Conservation (phyloP, 2,329 filamentous ascomycete species). For the Aureobasidium lini region DNA sequence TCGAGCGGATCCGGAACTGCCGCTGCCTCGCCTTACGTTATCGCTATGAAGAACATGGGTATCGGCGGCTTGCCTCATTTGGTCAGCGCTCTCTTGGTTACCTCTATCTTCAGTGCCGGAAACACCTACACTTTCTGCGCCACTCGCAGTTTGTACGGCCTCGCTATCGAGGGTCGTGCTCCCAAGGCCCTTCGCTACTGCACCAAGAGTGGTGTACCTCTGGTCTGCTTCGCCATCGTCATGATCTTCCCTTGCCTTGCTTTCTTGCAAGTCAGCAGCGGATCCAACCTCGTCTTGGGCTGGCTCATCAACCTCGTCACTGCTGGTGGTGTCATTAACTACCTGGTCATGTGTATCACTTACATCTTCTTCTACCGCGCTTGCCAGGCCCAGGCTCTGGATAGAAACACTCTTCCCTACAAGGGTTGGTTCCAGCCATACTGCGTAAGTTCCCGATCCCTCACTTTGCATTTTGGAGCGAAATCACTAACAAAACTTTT, state of each 20-base stretch:
- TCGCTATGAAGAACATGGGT: constrained; percentile 39
- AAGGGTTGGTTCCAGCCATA: constrained; percentile 49
- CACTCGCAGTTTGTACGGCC: constrained; percentile 46
- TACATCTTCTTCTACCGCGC: constrained; percentile 54
- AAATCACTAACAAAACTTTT: constrained; percentile 35
- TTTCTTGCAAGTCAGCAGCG: constrained; percentile 22
- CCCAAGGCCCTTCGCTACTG: constrained; percentile 50
- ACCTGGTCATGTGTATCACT: constrained; percentile 53
- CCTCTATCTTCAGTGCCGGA: constrained; percentile 49
- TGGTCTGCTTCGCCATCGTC: constrained; percentile 47
- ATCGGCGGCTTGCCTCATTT: constrained; percentile 37
- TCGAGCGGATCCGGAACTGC: constrained; percentile 18
- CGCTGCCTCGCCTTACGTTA: constrained; percentile 30
- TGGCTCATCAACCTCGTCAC: constrained; percentile 47
- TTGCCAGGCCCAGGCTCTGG: constrained; percentile 42
- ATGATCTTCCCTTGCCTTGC: constrained; percentile 24
- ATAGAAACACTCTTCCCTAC: constrained; percentile 51
- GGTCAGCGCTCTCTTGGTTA: constrained; percentile 34
- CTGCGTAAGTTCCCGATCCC: constrained; percentile 43
- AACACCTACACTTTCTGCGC: constrained; percentile 51
- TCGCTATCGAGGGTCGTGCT: constrained; percentile 46
- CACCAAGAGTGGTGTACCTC: constrained; percentile 51
- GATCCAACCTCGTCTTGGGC: constrained; percentile 19
- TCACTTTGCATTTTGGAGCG: constrained; percentile 25
- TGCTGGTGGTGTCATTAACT: constrained; percentile 54